These are phyloP conservation scores for Penicillium griseofulvum DNA, from an alignment of 2,329 filamentous ascomycete species.

Conservation along the genomic window DNA sequence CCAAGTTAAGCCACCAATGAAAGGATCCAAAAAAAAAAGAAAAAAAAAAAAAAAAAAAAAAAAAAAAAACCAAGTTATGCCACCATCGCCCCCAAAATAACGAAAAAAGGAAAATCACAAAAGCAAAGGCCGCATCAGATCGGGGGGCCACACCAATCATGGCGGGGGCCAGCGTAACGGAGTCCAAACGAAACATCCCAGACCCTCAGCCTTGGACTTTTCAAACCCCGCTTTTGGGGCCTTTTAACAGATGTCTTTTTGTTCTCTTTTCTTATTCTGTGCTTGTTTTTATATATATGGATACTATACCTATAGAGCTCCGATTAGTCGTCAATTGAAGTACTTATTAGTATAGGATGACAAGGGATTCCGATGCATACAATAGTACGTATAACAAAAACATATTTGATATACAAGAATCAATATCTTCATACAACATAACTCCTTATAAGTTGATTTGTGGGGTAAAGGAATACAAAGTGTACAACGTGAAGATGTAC, in stretches of 20 bases:
- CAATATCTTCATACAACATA: background rate
- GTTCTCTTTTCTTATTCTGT: too few relatives aligned
- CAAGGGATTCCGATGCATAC: background rate
- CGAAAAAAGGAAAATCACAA: background rate
- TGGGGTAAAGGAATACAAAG: too few relatives aligned
- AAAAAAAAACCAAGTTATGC: background rate
- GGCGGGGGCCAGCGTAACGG: background rate
- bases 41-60: background rate
- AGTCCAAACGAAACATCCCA: background rate
- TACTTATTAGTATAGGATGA: background rate
- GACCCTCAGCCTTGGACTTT: background rate
- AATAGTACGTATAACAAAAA: background rate
- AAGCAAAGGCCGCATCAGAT: background rate
- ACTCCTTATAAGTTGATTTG: too few relatives aligned
- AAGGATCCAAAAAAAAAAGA: background rate
- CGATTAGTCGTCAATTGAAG: background rate
- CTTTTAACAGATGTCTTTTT: background rate
- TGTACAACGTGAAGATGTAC: too few relatives aligned
- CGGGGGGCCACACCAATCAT: background rate
- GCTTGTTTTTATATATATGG: too few relatives aligned
- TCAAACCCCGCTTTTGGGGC: constrained; percentile 4
- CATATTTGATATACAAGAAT: background rate
- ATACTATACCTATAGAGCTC: too few relatives aligned
- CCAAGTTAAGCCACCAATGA: background rate
- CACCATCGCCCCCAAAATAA: background rate